Evolutionary conservation across 2,329 filamentous ascomycete genomes (phyloP).

Genomic region (Claviceps citrina): DNA sequence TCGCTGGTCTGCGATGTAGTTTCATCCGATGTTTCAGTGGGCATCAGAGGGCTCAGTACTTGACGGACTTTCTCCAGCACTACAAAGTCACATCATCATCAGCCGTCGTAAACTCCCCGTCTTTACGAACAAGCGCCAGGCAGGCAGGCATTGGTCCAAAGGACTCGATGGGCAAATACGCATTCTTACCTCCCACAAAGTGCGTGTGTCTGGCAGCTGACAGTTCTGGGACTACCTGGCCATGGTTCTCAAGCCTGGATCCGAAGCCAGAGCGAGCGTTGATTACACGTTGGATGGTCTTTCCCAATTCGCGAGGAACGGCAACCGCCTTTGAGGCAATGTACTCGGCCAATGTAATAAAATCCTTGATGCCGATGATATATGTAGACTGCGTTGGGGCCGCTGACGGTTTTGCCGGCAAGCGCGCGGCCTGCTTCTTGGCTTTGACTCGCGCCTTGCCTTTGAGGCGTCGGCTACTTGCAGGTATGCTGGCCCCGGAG

Average conservation of each 20-base stretch:
- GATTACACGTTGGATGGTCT: conserved; percentile 24
- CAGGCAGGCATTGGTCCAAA: neutral
- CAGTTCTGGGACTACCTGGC: conserved; percentile 5
- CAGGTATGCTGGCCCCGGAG: neutral
- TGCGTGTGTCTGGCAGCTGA: conserved; percentile 10
- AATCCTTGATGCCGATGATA: conserved; percentile 23
- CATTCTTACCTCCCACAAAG: conserved; percentile 11
- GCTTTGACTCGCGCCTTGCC: neutral
- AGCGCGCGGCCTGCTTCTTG: neutral
- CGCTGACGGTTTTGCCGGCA: neutral
- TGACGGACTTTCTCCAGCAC: conserved; percentile 21
- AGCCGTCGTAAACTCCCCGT: neutral
- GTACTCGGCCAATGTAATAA: conserved; percentile 20
- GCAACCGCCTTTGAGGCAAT: conserved; percentile 7
- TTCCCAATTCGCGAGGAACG: conserved; percentile 16
- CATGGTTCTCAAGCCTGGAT: conserved; percentile 7
- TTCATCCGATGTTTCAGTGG: neutral
- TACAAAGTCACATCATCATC: conserved; percentile 7
- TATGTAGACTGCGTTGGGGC: conserved; percentile 11
- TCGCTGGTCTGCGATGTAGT: neutral
- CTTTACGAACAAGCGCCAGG: neutral
- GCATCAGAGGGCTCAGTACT: conserved; percentile 13
- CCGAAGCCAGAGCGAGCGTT: conserved; percentile 17
- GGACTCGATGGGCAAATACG: conserved; percentile 13
- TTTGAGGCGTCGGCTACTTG: neutral